Percentiles rank a stretch among this genome's conserved stretches.
phyloP scores from a whole-genome alignment of 371 early-diverging fungal genomes.

The Phascolomyces articulosus region DNA sequence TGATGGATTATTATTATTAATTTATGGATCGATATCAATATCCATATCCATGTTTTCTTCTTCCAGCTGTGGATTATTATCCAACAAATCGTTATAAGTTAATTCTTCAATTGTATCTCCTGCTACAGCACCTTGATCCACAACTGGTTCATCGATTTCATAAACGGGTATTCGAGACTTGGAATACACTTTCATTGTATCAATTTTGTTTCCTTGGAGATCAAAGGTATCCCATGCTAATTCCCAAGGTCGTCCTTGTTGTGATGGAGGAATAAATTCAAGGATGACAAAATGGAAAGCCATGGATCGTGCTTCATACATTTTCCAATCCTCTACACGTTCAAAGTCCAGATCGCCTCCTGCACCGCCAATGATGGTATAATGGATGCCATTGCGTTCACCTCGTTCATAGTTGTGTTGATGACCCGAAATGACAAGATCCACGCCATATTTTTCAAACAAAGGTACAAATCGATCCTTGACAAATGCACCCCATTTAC shows the following conservation, averaged over 20 bases:
- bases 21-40: not conserved
- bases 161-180: conserved; percentile 10
- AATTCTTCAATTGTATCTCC: conserved; percentile 21
- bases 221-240: conserved; percentile 47
- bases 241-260: conserved; percentile 21
- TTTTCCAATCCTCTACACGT: conserved; percentile 67
- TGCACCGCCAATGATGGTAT: conserved; percentile 80
- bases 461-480: conserved; percentile 68
- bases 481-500: conserved; percentile 75
- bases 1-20: too few relatives aligned
- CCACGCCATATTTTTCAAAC: conserved; percentile 68
- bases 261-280: conserved; percentile 40
- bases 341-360: conserved; percentile 74
- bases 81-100: conserved; percentile 19
- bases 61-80: conserved; percentile 12
- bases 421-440: conserved; percentile 81
- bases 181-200: conserved; percentile 22
- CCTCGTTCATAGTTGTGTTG: conserved; percentile 82
- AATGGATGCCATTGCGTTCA: conserved; percentile 50
- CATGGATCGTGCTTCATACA: conserved; percentile 57
- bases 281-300: conserved; percentile 64
- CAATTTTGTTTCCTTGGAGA: conserved; percentile 30
- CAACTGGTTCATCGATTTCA: conserved; percentile 6
- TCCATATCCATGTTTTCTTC: conserved; percentile 2
- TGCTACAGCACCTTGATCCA: conserved; percentile 16